phyloP scores from a whole-genome alignment of 345 rosid species.

The Alliaria petiolata region DNA sequence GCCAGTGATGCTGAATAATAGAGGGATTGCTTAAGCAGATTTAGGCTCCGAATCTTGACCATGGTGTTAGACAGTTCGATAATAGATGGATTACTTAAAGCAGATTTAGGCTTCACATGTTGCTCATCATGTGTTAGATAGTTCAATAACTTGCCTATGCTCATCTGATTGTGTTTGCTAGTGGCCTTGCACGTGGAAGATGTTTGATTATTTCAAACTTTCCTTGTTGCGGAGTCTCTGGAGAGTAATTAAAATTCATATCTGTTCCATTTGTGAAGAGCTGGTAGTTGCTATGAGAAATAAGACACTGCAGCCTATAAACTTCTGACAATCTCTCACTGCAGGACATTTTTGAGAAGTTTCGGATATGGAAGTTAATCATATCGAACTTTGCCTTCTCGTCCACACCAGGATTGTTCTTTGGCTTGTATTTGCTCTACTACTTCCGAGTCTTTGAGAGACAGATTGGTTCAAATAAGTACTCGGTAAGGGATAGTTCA shows the following conservation, averaged over 20 bases:
- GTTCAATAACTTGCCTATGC: background rate
- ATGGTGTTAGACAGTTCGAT: background rate
- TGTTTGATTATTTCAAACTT: background rate
- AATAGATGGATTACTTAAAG: background rate
- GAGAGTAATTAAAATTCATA: background rate
- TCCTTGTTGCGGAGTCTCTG: background rate
- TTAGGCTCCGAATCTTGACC: background rate
- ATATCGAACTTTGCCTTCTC: conserved; percentile 68
- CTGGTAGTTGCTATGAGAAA: background rate
- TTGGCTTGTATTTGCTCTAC: conserved; percentile 78
- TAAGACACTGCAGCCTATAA: background rate
- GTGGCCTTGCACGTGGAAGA: background rate
- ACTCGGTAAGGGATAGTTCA: conserved; percentile 16
- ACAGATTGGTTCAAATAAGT: conserved; percentile 85
- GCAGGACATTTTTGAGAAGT: conserved; percentile 70
- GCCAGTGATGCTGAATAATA: background rate
- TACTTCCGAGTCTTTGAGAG: conserved; percentile 96
- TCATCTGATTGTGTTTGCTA: background rate
- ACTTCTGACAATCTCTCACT: conserved; percentile 10
- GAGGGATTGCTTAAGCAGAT: background rate
- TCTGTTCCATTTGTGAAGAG: background rate
- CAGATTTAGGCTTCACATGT: background rate
- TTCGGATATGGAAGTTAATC: conserved; percentile 58
- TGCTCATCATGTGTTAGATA: background rate
- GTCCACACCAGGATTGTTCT: conserved; percentile 78